Conservation (phyloP, 495 filamentous ascomycete genomes). For the Collariella sp. region DNA sequence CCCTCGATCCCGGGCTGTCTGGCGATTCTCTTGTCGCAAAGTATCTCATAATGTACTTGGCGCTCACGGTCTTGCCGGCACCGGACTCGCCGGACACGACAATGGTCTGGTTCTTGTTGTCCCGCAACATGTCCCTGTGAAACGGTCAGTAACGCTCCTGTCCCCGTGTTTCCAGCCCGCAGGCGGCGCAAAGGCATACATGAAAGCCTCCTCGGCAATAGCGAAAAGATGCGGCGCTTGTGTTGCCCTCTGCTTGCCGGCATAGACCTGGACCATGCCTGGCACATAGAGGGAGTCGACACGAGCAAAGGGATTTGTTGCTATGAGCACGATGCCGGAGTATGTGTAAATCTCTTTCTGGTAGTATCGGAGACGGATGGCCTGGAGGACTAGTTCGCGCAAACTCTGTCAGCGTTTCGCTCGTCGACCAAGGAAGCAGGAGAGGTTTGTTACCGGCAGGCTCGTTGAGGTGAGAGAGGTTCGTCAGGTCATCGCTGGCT, state of each 20-base stretch:
- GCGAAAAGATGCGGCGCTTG: conserved; percentile 98
- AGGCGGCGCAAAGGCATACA: conserved; percentile 46
- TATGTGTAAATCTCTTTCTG: conserved; percentile 99
- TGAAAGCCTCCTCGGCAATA: conserved; percentile 97
- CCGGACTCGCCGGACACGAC: conserved; percentile 98
- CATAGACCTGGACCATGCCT: conserved; percentile 98
- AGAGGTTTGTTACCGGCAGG: conserved; percentile 66
- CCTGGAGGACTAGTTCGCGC: conserved; percentile 68
- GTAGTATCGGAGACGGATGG: conserved; percentile 92
- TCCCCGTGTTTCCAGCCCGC: background rate
- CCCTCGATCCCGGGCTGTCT: conserved; percentile 71
- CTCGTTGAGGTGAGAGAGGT: conserved; percentile 95
- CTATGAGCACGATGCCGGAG: conserved; percentile 96
- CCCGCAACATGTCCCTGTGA: conserved; percentile 91
- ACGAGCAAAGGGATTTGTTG: conserved; percentile 94
- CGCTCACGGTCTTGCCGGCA: conserved; percentile 97
- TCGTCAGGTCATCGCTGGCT: conserved; percentile 96
- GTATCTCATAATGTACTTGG: conserved; percentile 99
- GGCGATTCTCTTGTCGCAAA: conserved; percentile 96
- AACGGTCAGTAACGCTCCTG: background rate
- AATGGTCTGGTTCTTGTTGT: conserved; percentile 93
- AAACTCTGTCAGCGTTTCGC: conserved; percentile 28
- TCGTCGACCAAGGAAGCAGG: background rate
- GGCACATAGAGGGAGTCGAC: conserved; percentile 98
- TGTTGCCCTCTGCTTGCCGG: conserved; percentile 90